These are phyloP conservation scores for Termitomyces titanicus DNA, from an alignment of 768 basidiomycete species.

Conservation along the genomic window DNA sequence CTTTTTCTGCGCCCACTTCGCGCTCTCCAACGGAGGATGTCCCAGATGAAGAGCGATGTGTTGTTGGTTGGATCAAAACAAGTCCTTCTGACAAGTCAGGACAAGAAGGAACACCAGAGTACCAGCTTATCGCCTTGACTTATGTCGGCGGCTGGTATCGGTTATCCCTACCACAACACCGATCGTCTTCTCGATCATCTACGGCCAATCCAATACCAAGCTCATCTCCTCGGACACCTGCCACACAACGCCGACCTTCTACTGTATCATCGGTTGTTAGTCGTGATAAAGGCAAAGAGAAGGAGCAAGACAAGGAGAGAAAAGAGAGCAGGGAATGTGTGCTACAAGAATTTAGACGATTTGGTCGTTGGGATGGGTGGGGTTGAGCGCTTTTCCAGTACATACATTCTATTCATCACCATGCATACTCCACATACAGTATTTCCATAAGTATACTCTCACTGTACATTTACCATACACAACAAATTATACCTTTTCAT, in stretches of 20 bases:
- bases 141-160: conserved; percentile 94
- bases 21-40: conserved; percentile 56
- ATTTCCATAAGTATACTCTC: conserved; percentile 5
- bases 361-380: conserved; percentile 92
- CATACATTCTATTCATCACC: neutral
- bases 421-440: conserved; percentile 4
- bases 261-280: conserved; percentile 50
- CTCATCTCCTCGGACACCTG: conserved; percentile 43
- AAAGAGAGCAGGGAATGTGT: conserved; percentile 65
- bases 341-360: conserved; percentile 74
- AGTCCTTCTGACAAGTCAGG: conserved; percentile 34
- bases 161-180: conserved; percentile 54
- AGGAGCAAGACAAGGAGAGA: conserved; percentile 51
- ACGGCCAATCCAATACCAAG: conserved; percentile 19
- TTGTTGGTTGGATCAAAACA: conserved; percentile 80
- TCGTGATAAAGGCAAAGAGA: conserved; percentile 62
- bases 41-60: conserved; percentile 80
- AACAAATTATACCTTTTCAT: neutral
- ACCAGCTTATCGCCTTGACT: conserved; percentile 82
- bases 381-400: conserved; percentile 28
- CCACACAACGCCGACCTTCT: conserved; percentile 44
- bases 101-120: conserved; percentile 35
- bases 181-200: conserved; percentile 15
- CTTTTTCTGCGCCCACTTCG: conserved; percentile 58
- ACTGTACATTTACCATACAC: conserved; percentile 6